Conservation (phyloP, 2,329 filamentous ascomycete species). For the Zarea fungicola region DNA sequence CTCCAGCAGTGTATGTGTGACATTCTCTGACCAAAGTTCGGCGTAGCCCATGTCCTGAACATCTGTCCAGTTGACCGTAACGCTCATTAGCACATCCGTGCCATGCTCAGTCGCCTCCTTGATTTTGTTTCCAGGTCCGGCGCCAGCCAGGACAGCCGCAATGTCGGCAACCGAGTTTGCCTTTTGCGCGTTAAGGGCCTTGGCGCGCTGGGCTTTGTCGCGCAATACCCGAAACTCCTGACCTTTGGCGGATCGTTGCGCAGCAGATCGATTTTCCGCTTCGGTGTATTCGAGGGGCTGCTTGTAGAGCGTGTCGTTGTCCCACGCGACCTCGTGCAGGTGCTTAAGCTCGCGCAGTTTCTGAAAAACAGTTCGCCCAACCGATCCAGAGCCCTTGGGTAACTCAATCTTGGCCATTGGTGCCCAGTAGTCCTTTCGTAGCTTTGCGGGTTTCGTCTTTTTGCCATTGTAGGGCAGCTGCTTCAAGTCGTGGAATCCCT, state of each 20-base stretch:
- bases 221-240: constrained; percentile 29
- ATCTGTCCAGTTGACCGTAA: constrained; percentile 49
- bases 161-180: constrained; percentile 60
- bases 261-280: constrained; percentile 29
- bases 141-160: constrained; percentile 50
- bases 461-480: constrained; percentile 64
- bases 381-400: constrained; percentile 41
- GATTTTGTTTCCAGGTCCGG: constrained; percentile 48
- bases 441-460: constrained; percentile 56
- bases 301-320: constrained; percentile 40
- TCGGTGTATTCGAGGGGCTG: constrained; percentile 28
- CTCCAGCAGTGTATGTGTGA: constrained; percentile 41
- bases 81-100: constrained; percentile 29
- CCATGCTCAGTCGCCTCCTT: constrained; percentile 15
- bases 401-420: constrained; percentile 58
- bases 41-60: constrained; percentile 43
- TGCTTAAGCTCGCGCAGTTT: constrained; percentile 60
- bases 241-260: constrained; percentile 24
- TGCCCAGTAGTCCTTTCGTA: constrained; percentile 64
- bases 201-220: constrained; percentile 41
- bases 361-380: constrained; percentile 56
- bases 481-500: constrained; percentile 42
- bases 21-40: constrained; percentile 46
- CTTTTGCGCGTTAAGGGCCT: constrained; percentile 54
- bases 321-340: constrained; percentile 59